These are phyloP conservation scores for Calocybe cyanea DNA, from an alignment of 768 basidiomycete genomes.

Conservation along the genomic window DNA sequence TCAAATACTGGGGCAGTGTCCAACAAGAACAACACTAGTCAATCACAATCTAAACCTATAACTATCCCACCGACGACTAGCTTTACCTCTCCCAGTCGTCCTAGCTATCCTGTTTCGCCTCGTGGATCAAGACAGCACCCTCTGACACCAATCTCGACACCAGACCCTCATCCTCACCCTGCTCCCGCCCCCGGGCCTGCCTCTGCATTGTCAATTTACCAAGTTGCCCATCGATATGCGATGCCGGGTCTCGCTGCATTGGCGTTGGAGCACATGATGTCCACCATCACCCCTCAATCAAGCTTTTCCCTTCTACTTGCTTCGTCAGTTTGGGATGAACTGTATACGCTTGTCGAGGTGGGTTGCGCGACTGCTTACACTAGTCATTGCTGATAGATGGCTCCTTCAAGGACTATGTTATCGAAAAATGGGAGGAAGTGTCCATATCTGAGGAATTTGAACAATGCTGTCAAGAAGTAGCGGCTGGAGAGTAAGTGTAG, in stretches of 20 bases:
- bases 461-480: conserved; percentile 65
- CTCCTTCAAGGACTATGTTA: conserved; percentile 58
- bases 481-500: conserved; percentile 63
- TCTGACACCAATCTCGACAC: conserved; percentile 27
- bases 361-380: conserved; percentile 16
- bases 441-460: conserved; percentile 63
- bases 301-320: conserved; percentile 70
- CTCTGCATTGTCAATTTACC: conserved; percentile 72
- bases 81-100: conserved; percentile 31
- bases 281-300: conserved; percentile 59
- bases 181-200: conserved; percentile 58
- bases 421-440: conserved; percentile 74
- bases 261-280: conserved; percentile 71
- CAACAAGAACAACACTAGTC: conserved; percentile 17
- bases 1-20: conserved; percentile 12
- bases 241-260: conserved; percentile 64
- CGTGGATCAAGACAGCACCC: conserved; percentile 37
- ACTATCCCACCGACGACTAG: conserved; percentile 34
- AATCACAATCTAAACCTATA: conserved; percentile 36
- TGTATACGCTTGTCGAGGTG: conserved; percentile 59
- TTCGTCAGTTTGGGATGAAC: conserved; percentile 62
- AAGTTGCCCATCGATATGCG: conserved; percentile 70
- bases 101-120: conserved; percentile 43
- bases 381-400: conserved; percentile 8
- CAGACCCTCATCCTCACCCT: conserved; percentile 74